Conservation (phyloP, 1,284 basidiomycete species). For the Ustilago lituana region DNA sequence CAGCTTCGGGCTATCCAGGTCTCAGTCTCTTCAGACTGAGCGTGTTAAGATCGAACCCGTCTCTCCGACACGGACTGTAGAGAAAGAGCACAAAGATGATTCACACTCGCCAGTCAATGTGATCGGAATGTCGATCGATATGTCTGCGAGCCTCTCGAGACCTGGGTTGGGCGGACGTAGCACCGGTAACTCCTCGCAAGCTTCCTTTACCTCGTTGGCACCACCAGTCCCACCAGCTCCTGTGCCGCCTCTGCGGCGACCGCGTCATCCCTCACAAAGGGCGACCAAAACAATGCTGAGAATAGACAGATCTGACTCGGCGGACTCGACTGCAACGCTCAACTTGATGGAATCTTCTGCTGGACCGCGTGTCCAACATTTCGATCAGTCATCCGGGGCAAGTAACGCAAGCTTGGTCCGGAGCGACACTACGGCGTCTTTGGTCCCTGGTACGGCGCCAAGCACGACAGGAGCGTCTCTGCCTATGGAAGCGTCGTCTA, state of each 20-base stretch:
- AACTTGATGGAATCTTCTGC: not conserved
- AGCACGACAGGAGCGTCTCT: conserved; percentile 1
- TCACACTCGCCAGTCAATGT: conserved; percentile 3
- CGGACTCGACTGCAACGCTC: not conserved
- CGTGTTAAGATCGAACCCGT: not conserved
- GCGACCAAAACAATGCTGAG: not conserved
- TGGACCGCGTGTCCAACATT: no score
- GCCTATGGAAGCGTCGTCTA: not conserved
- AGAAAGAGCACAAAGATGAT: not conserved
- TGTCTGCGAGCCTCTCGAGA: not conserved
- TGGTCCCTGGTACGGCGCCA: not conserved
- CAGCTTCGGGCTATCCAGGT: conserved; percentile 1
- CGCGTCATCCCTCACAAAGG: conserved; percentile 7
- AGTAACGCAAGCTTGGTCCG: not conserved
- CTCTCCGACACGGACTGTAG: not conserved
- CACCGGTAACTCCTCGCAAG: conserved; percentile 13
- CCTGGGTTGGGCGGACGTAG: not conserved
- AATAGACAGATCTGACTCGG: conserved; percentile 8
- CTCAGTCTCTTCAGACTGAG: conserved; percentile 2
- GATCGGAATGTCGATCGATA: conserved; percentile 11
- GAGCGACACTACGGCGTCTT: conserved; percentile 1
- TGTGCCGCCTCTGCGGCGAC: conserved; percentile 25
- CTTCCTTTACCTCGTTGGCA: conserved; percentile 26
- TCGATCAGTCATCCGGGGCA: no score
- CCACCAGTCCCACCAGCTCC: conserved; percentile 18